Evolutionary conservation across 1,284 basidiomycete genomes (phyloP), one percentile per base, ranked within the genome.

Genomic region (Pyrrhoderma lamaoense): DNA sequence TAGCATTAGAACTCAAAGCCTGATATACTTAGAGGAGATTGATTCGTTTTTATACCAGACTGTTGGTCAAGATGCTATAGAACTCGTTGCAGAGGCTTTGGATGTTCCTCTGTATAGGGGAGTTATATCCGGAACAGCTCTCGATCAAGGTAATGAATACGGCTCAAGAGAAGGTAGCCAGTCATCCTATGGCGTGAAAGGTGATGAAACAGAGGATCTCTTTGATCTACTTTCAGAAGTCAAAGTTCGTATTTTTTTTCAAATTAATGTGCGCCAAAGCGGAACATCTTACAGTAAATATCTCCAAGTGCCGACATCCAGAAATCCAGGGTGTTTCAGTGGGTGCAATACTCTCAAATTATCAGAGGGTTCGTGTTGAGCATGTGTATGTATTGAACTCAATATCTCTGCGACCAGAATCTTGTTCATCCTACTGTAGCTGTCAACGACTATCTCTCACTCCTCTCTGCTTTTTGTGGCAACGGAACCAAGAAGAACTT

Each of bases 1-100:
- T 57, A 60, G 50, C 45, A 18, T 42, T 31, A 42, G 23, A 51
- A 45, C 49, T 44, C 52, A 44, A 23, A 56, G 14, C 59, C 59
- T 56, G 53, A 59, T 57, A 48, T 36, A 54, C 45, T 52, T 66
- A 96, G 96, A 98, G 73, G 96, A 99, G 73, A 81, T 98, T 61
- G 95, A 99, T 68, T 98, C 95, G 42, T 99, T 95, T 72, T 79
- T 99, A 69, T 99, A 97, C 66, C 96, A 99, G 66, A 97, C 95
- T 5, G 94, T 99, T 35, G 96, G 94, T 0, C 95, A 98, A 63
- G 90, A 93, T 58, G 90, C 92, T 3, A 86, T 99, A 45, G 83
- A 93, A 49, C 75, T 89, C 46, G 85, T 99, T 50, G 93, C 93
- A 8, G 70, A 77, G 49, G 91, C 95, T 1, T 74, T 99, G 58